These are phyloP conservation scores for Trichomonas vaginalis DNA, from an alignment of 208 protist species.

Conservation along the genomic window DNA sequence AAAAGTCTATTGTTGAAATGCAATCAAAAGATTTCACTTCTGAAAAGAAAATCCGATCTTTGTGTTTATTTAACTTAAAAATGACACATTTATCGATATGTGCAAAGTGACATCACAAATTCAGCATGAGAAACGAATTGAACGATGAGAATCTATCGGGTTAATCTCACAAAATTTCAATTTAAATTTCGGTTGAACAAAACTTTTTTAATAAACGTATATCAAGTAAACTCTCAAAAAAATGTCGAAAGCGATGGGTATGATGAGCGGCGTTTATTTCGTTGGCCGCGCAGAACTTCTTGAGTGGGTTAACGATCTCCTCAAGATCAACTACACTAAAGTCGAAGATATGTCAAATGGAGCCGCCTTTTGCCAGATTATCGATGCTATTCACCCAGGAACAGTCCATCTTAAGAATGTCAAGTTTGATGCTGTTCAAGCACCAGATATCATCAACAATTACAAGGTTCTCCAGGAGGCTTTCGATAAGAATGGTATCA, in stretches of 20 bases:
- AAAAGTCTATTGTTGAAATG: too few species aligned
- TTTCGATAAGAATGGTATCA: slow-evolving; percentile 12
- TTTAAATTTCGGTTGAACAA: too few species aligned
- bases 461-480: not conserved
- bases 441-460: not conserved
- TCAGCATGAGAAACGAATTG: too few species aligned
- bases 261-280: not conserved
- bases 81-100: too few species aligned
- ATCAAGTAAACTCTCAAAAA: too few species aligned
- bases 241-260: slow-evolving; percentile 6
- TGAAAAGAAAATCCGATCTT: too few species aligned
- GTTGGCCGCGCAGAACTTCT: not conserved
- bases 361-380: not conserved
- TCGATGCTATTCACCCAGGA: slow-evolving; percentile 17
- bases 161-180: too few species aligned
- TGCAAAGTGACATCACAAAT: too few species aligned
- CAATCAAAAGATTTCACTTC: too few species aligned
- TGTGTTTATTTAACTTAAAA: too few species aligned
- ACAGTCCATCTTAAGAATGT: not conserved
- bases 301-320: slow-evolving; percentile 6
- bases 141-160: too few species aligned
- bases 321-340: not conserved
- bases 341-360: not conserved
- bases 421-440: not conserved
- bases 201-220: too few species aligned